Evolutionary conservation across 257 asterid genomes (phyloP).

Genomic region (Forsythia viridissima): DNA sequence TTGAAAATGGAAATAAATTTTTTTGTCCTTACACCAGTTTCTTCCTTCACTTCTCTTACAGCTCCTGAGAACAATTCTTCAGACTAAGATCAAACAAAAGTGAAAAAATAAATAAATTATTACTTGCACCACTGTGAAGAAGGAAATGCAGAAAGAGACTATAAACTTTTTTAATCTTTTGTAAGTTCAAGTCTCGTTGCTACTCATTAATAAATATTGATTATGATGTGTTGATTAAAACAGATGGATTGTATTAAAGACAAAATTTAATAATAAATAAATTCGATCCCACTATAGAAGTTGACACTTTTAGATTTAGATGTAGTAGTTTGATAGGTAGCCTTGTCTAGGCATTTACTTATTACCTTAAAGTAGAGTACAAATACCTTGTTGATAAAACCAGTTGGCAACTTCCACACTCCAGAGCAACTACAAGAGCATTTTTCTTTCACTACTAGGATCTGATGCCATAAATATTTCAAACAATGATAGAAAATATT

Average conservation of each 20-base stretch:
- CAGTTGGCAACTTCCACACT: constrained; percentile 50
- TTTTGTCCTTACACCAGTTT: constrained; percentile 35
- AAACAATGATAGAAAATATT: neutral
- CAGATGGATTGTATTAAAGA: too few relatives aligned
- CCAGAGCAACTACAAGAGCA: constrained; percentile 38
- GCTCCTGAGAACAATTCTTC: constrained; percentile 46
- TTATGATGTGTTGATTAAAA: neutral
- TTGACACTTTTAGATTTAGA: neutral
- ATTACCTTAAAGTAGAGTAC: neutral
- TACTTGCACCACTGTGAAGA: neutral
- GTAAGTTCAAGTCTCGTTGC: neutral
- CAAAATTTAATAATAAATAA: too few relatives aligned
- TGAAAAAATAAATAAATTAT: neutral
- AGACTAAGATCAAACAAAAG: constrained; percentile 14
- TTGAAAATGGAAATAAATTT: neutral
- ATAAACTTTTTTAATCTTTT: too few relatives aligned
- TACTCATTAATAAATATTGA: neutral
- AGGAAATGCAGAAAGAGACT: neutral
- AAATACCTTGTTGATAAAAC: constrained; percentile 39
- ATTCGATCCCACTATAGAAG: neutral
- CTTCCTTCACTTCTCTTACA: constrained; percentile 49
- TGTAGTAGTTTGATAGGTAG: neutral
- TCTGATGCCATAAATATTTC: constrained; percentile 15
- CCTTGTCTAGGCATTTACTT: neutral
- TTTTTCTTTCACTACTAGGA: constrained; percentile 47